Percentiles rank a stretch among this genome's conserved stretches.
phyloP scores from a whole-genome alignment of 306 rosid species.

The Hylodesmum podocarpum region DNA sequence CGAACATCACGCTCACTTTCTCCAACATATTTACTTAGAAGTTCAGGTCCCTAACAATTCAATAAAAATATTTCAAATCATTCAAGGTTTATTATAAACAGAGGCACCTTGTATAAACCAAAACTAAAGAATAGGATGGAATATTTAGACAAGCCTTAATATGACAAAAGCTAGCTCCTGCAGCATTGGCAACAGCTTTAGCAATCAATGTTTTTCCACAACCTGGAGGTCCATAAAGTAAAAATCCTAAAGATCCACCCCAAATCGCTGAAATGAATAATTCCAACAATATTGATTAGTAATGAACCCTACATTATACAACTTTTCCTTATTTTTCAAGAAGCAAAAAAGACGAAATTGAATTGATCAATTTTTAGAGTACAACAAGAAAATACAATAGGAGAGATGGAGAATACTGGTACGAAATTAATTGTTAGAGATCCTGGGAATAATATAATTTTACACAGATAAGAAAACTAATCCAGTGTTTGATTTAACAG shows the following conservation, averaged over 20 bases:
- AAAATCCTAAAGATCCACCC: not conserved
- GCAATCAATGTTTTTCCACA: constrained; percentile 44
- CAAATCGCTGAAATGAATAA: constrained; percentile 32
- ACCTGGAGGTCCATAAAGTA: not conserved
- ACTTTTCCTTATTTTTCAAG: not conserved
- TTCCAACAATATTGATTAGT: constrained; percentile 6
- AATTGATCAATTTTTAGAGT: not conserved
- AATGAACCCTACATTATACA: not conserved
- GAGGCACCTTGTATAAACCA: not conserved
- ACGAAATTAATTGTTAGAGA: too few relatives aligned
- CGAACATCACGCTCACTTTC: constrained; percentile 80
- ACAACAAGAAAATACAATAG: not conserved
- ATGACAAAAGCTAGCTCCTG: constrained; percentile 75
- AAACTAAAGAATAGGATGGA: not conserved
- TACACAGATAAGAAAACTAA: not conserved
- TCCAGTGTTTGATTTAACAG: not conserved
- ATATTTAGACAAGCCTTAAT: constrained; percentile 41
- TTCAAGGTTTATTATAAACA: not conserved
- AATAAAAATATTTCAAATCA: not conserved
- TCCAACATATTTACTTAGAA: constrained; percentile 78
- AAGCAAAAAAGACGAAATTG: not conserved
- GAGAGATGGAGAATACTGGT: too few relatives aligned
- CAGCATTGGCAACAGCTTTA: constrained; percentile 75
- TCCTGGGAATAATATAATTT: too few relatives aligned
- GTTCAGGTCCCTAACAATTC: constrained; percentile 72